Conservation (phyloP, 345 rosid species). For the Angophora floribunda region DNA sequence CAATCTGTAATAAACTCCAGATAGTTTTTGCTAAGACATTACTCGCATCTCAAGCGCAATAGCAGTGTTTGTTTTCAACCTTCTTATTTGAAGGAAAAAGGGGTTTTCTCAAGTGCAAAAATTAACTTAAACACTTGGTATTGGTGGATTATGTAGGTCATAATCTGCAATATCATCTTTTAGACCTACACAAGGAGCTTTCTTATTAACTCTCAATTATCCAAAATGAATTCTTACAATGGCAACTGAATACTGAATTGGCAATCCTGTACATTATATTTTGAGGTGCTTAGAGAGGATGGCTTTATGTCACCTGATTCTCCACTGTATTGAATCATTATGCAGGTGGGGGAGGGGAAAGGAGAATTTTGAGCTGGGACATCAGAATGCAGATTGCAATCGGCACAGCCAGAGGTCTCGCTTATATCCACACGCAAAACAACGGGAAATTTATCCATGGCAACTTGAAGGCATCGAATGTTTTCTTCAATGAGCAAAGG, state of each 20-base stretch:
- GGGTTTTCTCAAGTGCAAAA: neutral
- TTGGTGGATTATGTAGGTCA: neutral
- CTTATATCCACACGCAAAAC: conserved; percentile 51
- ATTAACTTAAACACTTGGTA: neutral
- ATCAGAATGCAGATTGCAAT: conserved; percentile 55
- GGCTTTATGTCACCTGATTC: neutral
- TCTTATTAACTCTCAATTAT: neutral
- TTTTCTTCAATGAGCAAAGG: conserved; percentile 52
- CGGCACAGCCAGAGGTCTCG: conserved; percentile 77
- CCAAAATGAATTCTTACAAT: neutral
- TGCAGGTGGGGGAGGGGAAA: conserved; percentile 56
- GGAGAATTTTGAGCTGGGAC: conserved; percentile 54
- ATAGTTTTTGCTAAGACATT: neutral
- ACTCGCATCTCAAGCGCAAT: neutral
- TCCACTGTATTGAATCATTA: neutral
- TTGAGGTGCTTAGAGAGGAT: neutral
- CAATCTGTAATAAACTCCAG: neutral
- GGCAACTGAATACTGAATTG: neutral
- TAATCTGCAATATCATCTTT: neutral
- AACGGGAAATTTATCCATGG: conserved; percentile 76
- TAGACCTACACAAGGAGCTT: neutral
- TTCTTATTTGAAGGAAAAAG: neutral
- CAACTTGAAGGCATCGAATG: conserved; percentile 77
- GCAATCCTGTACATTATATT: neutral
- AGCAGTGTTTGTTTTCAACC: neutral